Evolutionary conservation across 2,329 filamentous ascomycete genomes (phyloP).

Genomic region (Botrytis hyacinthi): DNA sequence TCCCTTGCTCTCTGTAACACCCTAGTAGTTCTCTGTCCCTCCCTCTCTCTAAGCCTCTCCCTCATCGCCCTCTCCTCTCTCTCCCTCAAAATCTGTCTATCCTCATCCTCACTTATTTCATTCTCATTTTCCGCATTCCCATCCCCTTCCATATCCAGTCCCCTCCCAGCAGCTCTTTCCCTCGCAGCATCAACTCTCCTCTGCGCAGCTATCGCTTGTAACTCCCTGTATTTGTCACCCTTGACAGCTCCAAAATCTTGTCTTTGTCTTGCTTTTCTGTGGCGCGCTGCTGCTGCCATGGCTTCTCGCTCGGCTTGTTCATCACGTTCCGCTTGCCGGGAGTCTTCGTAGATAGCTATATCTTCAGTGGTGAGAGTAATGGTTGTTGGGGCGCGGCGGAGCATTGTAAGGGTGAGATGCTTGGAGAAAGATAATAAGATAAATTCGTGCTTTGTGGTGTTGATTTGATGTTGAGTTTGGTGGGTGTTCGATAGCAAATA

Average conservation of each 20-base stretch:
- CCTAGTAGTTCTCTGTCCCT: conserved; percentile 24
- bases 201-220: conserved; percentile 18
- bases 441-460: background rate
- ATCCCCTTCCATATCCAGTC: background rate
- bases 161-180: background rate
- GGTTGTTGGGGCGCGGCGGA: conserved; percentile 65
- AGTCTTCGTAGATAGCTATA: conserved; percentile 67
- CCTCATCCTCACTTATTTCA: conserved; percentile 21
- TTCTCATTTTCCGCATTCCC: conserved; percentile 12
- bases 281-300: background rate
- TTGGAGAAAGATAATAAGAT: background rate
- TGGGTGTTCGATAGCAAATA: background rate
- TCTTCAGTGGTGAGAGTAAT: conserved; percentile 69
- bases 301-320: conserved; percentile 24
- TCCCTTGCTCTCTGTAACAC: conserved; percentile 28
- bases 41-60: conserved; percentile 25
- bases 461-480: background rate
- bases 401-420: conserved; percentile 47
- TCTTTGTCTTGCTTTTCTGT: conserved; percentile 1
- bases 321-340: conserved; percentile 37
- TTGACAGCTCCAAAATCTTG: background rate
- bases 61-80: background rate
- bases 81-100: conserved; percentile 22
- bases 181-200: conserved; percentile 22
- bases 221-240: background rate